Evolutionary conservation across 257 asterid genomes (phyloP).

Genomic region (Solanum tacnaense): DNA sequence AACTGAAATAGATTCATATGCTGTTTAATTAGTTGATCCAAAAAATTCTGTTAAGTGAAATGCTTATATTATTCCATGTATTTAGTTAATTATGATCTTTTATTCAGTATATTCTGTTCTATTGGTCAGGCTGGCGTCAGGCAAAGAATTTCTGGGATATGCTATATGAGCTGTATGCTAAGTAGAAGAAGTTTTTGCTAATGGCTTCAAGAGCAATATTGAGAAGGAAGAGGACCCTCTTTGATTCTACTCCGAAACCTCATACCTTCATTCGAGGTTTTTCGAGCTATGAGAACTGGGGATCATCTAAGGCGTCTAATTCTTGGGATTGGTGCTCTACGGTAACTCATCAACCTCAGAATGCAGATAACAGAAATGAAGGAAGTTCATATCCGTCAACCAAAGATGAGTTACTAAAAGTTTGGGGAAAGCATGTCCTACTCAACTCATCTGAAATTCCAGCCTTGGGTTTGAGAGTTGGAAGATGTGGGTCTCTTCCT

Average conservation of each 20-base stretch:
- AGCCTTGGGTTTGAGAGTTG: slow-evolving; percentile 17
- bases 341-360: slow-evolving; percentile 24
- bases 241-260: slow-evolving; percentile 33
- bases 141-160: slow-evolving; percentile 22
- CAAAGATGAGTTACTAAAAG: slow-evolving; percentile 12
- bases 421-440: slow-evolving; percentile 12
- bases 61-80: background rate
- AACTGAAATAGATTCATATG: background rate
- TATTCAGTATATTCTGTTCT: slow-evolving; percentile 18
- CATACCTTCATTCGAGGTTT: slow-evolving; percentile 25
- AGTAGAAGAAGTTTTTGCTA: slow-evolving; percentile 3
- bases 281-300: slow-evolving; percentile 37
- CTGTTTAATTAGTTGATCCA: background rate
- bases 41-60: background rate
- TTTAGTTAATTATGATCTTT: background rate
- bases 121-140: slow-evolving; percentile 13
- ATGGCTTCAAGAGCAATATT: slow-evolving; percentile 86
- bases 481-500: slow-evolving; percentile 20
- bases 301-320: slow-evolving; percentile 21
- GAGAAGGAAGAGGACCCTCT: slow-evolving; percentile 40
- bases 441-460: slow-evolving; percentile 18
- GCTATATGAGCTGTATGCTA: slow-evolving; percentile 23
- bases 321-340: slow-evolving; percentile 29
- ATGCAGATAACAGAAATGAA: slow-evolving; percentile 16
- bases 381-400: slow-evolving; percentile 14